Percentiles rank a stretch among this genome's conserved stretches.
Conservation (phyloP, 1,139 yeast species). For the Lodderomyces metapsilosis region DNA sequence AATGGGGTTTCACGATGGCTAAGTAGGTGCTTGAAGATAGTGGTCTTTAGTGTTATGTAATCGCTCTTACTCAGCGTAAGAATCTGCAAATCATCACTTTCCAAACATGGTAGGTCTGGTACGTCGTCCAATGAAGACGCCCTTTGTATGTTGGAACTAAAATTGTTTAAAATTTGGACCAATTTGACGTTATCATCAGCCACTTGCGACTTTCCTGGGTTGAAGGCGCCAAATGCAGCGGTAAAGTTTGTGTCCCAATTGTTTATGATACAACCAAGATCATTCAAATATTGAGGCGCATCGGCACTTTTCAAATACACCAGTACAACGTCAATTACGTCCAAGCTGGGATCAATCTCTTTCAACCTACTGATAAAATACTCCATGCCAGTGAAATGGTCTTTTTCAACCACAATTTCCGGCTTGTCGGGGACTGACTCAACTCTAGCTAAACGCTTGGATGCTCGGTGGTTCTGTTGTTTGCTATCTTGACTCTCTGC, state of each 20-base stretch:
- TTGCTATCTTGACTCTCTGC: conserved; percentile 21
- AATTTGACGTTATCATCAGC: conserved; percentile 34
- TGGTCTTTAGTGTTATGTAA: conserved; percentile 46
- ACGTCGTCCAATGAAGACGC: background rate
- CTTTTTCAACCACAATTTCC: conserved; percentile 16
- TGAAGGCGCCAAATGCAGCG: conserved; percentile 16
- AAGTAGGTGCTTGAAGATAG: conserved; percentile 42
- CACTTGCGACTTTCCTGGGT: conserved; percentile 14
- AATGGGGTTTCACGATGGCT: conserved; percentile 17
- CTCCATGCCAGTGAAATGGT: conserved; percentile 24
- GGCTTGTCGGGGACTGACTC: conserved; percentile 20
- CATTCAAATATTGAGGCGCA: conserved; percentile 18
- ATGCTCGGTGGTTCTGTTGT: conserved; percentile 30
- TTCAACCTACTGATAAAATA: conserved; percentile 8
- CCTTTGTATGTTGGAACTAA: conserved; percentile 23
- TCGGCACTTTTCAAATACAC: conserved; percentile 17
- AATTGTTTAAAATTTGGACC: conserved; percentile 38
- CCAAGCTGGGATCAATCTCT: conserved; percentile 9
- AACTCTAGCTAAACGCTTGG: conserved; percentile 35
- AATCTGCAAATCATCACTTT: background rate
- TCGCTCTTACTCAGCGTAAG: conserved; percentile 26
- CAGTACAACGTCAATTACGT: conserved; percentile 20
- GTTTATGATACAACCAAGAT: conserved; percentile 25
- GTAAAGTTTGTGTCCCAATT: conserved; percentile 24
- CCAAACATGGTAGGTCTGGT: background rate